phyloP scores from a whole-genome alignment of 257 asterid genomes.

The Penstemon davidsonii region DNA sequence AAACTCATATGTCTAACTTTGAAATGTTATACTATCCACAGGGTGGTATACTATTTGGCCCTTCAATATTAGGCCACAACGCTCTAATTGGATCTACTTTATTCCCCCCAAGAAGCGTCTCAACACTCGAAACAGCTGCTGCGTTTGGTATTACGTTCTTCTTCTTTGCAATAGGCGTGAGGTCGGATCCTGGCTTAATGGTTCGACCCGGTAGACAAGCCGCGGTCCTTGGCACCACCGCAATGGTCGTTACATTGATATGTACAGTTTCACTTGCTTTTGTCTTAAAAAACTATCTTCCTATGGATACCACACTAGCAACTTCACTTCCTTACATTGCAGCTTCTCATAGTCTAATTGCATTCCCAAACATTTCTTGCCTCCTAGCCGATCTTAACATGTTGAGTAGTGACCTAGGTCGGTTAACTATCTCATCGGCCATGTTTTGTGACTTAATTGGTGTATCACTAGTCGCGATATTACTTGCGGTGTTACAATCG shows the following conservation, averaged over 20 bases:
- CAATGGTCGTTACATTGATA: slow-evolving; percentile 30
- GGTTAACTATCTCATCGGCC: slow-evolving; percentile 54
- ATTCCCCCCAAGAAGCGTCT: slow-evolving; percentile 53
- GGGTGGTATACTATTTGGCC: slow-evolving; percentile 78
- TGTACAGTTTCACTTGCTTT: slow-evolving; percentile 30
- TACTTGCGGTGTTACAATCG: slow-evolving; percentile 29
- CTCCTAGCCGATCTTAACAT: slow-evolving; percentile 74
- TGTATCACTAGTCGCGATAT: slow-evolving; percentile 26
- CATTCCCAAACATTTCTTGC: slow-evolving; percentile 58
- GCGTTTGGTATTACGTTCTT: slow-evolving; percentile 63
- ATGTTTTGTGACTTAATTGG: slow-evolving; percentile 57
- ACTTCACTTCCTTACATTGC: slow-evolving; percentile 53
- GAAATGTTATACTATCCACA: too few species aligned
- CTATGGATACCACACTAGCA: slow-evolving; percentile 48
- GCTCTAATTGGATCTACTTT: slow-evolving; percentile 27
- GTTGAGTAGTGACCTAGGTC: slow-evolving; percentile 67
- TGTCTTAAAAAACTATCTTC: slow-evolving; percentile 10
- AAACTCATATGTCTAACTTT: too few species aligned
- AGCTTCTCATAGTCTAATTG: slow-evolving; percentile 41
- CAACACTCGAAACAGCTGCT: slow-evolving; percentile 52
- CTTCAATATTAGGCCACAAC: slow-evolving; percentile 57
- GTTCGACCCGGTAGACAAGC: slow-evolving; percentile 50
- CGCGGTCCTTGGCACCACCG: slow-evolving; percentile 38
- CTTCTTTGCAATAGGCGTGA: slow-evolving; percentile 60
- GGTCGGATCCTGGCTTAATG: slow-evolving; percentile 52